Evolutionary conservation across 2,329 filamentous ascomycete species (phyloP).

Genomic region (Talaromyces rugulosus): DNA sequence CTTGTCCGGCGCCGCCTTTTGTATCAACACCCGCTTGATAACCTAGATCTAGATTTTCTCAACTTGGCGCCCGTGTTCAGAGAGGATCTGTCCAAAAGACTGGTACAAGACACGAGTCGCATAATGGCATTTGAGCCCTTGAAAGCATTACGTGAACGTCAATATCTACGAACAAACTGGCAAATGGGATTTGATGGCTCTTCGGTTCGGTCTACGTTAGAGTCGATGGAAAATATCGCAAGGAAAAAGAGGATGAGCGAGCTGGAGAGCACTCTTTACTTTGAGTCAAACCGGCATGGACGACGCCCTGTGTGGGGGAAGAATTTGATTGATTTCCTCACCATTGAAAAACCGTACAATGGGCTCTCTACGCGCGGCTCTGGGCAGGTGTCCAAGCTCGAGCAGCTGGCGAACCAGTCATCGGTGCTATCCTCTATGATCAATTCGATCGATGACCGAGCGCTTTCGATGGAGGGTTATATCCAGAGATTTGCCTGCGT

Average conservation of each 20-base stretch:
- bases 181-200: constrained; percentile 61
- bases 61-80: constrained; percentile 71
- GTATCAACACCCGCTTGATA: constrained; percentile 57
- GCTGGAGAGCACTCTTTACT: constrained; percentile 72
- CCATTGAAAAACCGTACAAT: constrained; percentile 57
- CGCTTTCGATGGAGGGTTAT: constrained; percentile 65
- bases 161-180: constrained; percentile 54
- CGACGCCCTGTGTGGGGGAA: constrained; percentile 77
- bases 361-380: constrained; percentile 54
- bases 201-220: constrained; percentile 64
- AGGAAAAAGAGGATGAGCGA: constrained; percentile 70
- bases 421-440: constrained; percentile 54
- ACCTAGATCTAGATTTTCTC: constrained; percentile 69
- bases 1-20: constrained; percentile 65
- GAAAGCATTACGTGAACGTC: constrained; percentile 66
- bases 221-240: constrained; percentile 66
- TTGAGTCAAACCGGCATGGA: constrained; percentile 77
- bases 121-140: constrained; percentile 68
- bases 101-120: constrained; percentile 54
- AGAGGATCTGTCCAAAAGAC: constrained; percentile 58
- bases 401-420: constrained; percentile 72
- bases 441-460: constrained; percentile 69
- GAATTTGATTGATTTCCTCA: constrained; percentile 70
- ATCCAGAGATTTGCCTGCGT: constrained; percentile 89
- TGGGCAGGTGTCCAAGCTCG: constrained; percentile 59